A percentile compares a stretch with the other conserved stretches of the same genome.
phyloP scores from a whole-genome alignment of 441 rosid species.

The Lagerstroemia fauriei region DNA sequence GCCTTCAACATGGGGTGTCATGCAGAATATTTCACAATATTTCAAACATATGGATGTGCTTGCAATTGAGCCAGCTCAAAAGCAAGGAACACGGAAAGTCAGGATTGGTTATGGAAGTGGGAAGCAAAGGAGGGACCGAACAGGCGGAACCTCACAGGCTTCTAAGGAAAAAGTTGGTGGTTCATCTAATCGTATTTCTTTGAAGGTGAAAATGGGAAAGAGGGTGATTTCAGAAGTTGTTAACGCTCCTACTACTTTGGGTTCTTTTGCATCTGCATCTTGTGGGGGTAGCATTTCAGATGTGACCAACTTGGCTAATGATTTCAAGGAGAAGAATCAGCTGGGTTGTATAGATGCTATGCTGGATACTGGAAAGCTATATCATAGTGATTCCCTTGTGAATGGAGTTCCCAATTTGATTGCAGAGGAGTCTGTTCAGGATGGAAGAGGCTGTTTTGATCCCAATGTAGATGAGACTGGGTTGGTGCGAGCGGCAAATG shows the following conservation, averaged over 20 bases:
- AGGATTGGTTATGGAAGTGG: slow-evolving; percentile 38
- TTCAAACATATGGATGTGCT: slow-evolving; percentile 43
- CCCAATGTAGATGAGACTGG: slow-evolving; percentile 39
- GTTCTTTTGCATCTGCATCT: slow-evolving; percentile 30
- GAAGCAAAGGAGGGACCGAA: slow-evolving; percentile 38
- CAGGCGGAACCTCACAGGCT: slow-evolving; percentile 36
- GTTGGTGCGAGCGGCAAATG: slow-evolving; percentile 43
- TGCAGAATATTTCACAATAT: slow-evolving; percentile 49
- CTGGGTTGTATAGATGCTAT: slow-evolving; percentile 35
- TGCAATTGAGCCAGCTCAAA: slow-evolving; percentile 41
- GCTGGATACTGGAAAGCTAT: slow-evolving; percentile 36
- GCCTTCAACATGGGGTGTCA: slow-evolving; percentile 67
- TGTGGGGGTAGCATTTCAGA: slow-evolving; percentile 37
- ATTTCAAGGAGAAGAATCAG: slow-evolving; percentile 35
- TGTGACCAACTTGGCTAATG: slow-evolving; percentile 33
- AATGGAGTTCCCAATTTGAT: not conserved
- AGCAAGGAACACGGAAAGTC: slow-evolving; percentile 40
- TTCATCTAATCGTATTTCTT: slow-evolving; percentile 55
- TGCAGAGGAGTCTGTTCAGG: not conserved
- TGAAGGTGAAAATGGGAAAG: slow-evolving; percentile 81
- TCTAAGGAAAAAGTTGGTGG: slow-evolving; percentile 42
- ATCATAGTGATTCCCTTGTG: slow-evolving; percentile 36
- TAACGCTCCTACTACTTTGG: slow-evolving; percentile 41
- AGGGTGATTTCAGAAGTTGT: slow-evolving; percentile 46
- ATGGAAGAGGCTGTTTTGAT: not conserved